A percentile compares a stretch with the other conserved stretches of the same genome.
phyloP scores from a whole-genome alignment of 2,329 filamentous ascomycete genomes.

The Bipolaris bicolor region DNA sequence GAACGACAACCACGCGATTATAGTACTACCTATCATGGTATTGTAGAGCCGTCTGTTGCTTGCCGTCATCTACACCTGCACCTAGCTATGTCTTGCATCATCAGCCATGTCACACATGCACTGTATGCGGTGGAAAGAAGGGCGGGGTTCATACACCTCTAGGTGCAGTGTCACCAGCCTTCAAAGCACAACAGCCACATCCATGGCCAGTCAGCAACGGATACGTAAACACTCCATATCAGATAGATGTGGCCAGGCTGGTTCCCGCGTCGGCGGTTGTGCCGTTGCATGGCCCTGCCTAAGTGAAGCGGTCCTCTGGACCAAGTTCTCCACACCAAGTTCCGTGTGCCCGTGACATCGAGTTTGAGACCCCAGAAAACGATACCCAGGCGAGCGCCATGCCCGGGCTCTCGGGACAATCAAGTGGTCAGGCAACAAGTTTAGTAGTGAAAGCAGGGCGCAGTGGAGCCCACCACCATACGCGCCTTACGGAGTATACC shows the following conservation, averaged over 20 bases:
- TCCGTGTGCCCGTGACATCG: not conserved
- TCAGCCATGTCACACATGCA: not conserved
- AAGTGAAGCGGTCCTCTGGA: not conserved
- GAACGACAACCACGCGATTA: not conserved
- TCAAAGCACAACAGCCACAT: not conserved
- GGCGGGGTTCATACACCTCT: not conserved
- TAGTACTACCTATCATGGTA: not conserved
- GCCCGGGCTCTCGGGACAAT: not conserved
- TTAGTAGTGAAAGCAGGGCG: too few species aligned
- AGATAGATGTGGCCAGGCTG: not conserved
- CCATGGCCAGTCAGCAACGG: not conserved
- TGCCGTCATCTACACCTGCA: not conserved
- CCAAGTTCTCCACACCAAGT: not conserved
- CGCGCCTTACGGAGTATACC: not conserved
- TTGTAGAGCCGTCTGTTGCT: not conserved
- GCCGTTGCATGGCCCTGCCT: conserved; percentile 1
- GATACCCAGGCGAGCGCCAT: not conserved
- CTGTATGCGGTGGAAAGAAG: not conserved
- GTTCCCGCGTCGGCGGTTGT: conserved; percentile 4
- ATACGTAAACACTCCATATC: conserved; percentile 2
- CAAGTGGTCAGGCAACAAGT: not conserved
- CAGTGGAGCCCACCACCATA: not conserved
- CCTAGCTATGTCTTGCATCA: not conserved
- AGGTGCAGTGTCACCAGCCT: not conserved
- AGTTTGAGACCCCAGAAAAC: not conserved